phyloP scores from a whole-genome alignment of 2,329 filamentous ascomycete species.

The Beauveria sp. region DNA sequence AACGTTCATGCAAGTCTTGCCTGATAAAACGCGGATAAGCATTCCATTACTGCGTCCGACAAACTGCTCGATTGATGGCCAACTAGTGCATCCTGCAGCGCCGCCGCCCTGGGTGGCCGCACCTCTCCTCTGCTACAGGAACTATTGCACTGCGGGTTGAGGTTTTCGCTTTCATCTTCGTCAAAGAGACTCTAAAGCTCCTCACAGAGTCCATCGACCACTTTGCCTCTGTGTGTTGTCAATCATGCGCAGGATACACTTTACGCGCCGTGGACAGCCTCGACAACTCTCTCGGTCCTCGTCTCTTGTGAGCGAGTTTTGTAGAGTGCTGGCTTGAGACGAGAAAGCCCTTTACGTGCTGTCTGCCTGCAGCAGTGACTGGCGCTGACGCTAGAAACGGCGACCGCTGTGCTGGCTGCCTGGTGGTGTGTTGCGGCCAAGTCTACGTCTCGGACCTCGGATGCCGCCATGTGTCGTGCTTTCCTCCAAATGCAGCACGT shows the following conservation, averaged over 20 bases:
- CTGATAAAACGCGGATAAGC: neutral
- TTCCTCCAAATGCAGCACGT: constrained; percentile 20
- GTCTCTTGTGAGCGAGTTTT: constrained; percentile 28
- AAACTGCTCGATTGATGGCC: neutral
- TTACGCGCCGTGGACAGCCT: neutral
- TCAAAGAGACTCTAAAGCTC: too few relatives aligned
- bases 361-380: constrained; percentile 38
- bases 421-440: constrained; percentile 29
- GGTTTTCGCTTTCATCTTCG: too few relatives aligned
- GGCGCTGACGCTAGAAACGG: constrained; percentile 32
- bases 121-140: neutral
- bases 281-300: neutral
- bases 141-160: neutral
- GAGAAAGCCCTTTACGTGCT: constrained; percentile 25
- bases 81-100: neutral
- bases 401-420: constrained; percentile 17
- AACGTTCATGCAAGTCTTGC: too few relatives aligned
- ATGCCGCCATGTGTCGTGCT: constrained; percentile 38
- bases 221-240: too few relatives aligned
- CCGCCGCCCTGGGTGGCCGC: neutral
- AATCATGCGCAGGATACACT: too few relatives aligned
- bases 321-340: constrained; percentile 28
- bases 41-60: neutral
- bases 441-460: constrained; percentile 31
- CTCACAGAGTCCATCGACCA: too few relatives aligned